Base-by-base conservation (phyloP, 2,329 filamentous ascomycete genomes). In the Penicillium olsonii region DNA sequence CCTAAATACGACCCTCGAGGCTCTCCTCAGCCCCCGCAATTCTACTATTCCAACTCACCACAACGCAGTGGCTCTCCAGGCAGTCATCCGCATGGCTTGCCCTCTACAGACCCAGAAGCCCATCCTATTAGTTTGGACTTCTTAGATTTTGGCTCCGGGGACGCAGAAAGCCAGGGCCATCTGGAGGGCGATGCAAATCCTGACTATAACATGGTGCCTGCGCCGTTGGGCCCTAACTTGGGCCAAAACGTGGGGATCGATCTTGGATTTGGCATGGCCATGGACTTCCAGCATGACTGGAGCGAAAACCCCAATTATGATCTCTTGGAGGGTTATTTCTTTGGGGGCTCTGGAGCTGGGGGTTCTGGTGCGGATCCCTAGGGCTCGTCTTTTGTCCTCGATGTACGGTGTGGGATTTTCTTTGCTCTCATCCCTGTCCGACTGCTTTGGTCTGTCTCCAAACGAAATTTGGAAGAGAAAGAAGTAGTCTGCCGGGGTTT, bases 261-360 rank as follows among this genome's bases (percentile, higher is more conserved):
- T 46, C 62, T 77, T 26, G 74, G 73, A 3, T 73, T 74, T 53
- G 72, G 72, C n/a, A 70, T 73, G 69, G 69, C 70, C 2, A 65
- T 73, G 43, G 74, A 74, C 41, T 72, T 69, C 46, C 72, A 76
- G 52, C 75, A 78, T 63, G 75, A 78, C 57, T 77, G 75, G 74
- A 74, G 70, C 43, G 75, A 78, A 47, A 73, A 74, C 34, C 65
- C 68, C 18, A 72, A 72, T 41, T 72, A 75, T 57, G 78, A 80
- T 69, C 58, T 82, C 26, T 75, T 81, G 56, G 77, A 80, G 58
- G 79, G 77, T 4, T 82, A 78, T 62, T 82, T 81, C 63, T 81
- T 82, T 67, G 79, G 79, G 9, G 73, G 70, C 20, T 63, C 59
- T n/a, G 66, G 64, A 6, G 53, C 59, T 20, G 66, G 65, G n/a